Evolutionary conservation across 805 yeast genomes (phyloP).

Genomic region (Cephaloascus albidus): DNA sequence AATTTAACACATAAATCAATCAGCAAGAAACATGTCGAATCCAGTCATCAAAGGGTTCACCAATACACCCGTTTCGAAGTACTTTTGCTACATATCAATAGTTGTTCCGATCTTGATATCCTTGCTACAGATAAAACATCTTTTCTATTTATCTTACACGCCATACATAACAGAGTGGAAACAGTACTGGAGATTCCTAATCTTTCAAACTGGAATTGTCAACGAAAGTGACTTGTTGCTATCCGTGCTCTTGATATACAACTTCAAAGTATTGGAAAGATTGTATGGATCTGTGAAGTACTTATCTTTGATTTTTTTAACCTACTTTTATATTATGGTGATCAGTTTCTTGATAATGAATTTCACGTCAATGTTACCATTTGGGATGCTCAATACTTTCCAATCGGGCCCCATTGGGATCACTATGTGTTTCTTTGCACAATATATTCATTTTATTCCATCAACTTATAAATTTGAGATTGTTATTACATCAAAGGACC

Average conservation of each 20-base stretch:
- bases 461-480: constrained; percentile 27
- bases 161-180: constrained; percentile 46
- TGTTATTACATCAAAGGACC: constrained; percentile 20
- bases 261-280: constrained; percentile 48
- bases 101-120: constrained; percentile 30
- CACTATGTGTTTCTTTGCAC: constrained; percentile 25
- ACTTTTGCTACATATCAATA: constrained; percentile 23
- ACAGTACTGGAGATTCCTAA: constrained; percentile 48
- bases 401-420: constrained; percentile 35
- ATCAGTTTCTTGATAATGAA: constrained; percentile 26
- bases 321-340: constrained; percentile 38
- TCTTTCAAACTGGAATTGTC: constrained; percentile 42
- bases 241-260: constrained; percentile 34
- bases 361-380: constrained; percentile 24
- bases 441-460: constrained; percentile 30
- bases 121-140: constrained; percentile 32
- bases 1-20: too few species aligned
- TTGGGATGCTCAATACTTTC: constrained; percentile 10
- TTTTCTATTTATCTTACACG: constrained; percentile 30
- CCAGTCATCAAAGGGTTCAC: constrained; percentile 32
- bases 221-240: constrained; percentile 52
- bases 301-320: constrained; percentile 32
- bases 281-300: constrained; percentile 48
- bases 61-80: constrained; percentile 33
- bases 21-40: constrained; percentile 5